Base-by-base conservation (phyloP, 2,329 filamentous ascomycete genomes). In the Paraconiothyrium sp. region DNA sequence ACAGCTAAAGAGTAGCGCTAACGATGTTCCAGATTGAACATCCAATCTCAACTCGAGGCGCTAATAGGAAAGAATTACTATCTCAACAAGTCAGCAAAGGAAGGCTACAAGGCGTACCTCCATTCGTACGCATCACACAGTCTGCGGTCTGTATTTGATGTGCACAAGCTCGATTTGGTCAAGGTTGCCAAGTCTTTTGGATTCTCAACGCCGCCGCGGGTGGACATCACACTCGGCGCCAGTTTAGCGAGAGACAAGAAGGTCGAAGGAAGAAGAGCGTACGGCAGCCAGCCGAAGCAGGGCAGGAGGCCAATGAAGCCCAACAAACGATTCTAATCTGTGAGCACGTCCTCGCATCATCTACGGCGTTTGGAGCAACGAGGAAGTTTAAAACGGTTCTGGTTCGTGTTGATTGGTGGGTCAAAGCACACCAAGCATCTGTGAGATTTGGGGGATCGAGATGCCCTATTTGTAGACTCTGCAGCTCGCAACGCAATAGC, bases 51-150 rank as follows among this genome's bases (percentile, higher is more conserved):
- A 80, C 87, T 98, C 10, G 94, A 98, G 85, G 95, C 94, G 81
- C 86, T 98, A 68, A 96, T 99, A 72, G 88, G 88, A 34, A 92
- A 95, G 78, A 98, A 99, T 81, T 98, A 98, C 84, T 97, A 97
- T 79, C 86, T 99, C 61, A 95, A 97, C 83, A 95, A 97, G 84
- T 88, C 86, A 35, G 88, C 88, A 47, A 90, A 90, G 76, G 88
- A 90, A 67, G 87, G 92, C 4, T 97, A 95, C 83, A 88, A 92
- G 62, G 92, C 92, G 22, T 99, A 99, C 78, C 86, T 99, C 27
- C 93, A 98, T 78, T 94, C 95, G 0, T 99, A 99, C 76, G 93
- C 94, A 24, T 93, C 90, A 61, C 95, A 94, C 80, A 90, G 87
- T 68, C 83, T 95, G 61, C 88, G 92, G 32, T 90, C 89, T n/a